Conservation (phyloP, 257 asterid species). For the Solanum chilense region DNA sequence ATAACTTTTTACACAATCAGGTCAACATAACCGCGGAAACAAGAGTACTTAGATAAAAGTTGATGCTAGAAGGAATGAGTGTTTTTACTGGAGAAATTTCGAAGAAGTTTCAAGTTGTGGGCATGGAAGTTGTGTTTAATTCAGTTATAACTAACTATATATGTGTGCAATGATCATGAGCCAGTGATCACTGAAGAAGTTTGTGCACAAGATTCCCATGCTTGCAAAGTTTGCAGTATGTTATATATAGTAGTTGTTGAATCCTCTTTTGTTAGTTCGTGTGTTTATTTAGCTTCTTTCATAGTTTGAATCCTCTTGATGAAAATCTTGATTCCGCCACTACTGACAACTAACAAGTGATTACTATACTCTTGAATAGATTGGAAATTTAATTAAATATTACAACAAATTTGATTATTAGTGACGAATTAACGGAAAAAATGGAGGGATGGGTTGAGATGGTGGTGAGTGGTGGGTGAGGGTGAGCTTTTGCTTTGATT, state of each 20-base stretch:
- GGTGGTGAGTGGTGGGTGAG: slow-evolving; percentile 30
- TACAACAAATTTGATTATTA: background rate
- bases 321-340: background rate
- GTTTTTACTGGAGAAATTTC: background rate
- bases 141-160: background rate
- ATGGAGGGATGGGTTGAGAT: slow-evolving; percentile 38
- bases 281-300: too few relatives aligned
- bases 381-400: too few relatives aligned
- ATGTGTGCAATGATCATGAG: background rate
- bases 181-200: background rate
- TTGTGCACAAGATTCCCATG: background rate
- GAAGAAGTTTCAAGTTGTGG: background rate
- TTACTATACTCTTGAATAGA: background rate
- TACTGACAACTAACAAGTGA: background rate
- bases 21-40: background rate
- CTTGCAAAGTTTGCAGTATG: background rate
- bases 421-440: background rate
- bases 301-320: too few relatives aligned
- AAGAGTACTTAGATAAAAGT: background rate
- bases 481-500: slow-evolving; percentile 34
- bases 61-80: background rate
- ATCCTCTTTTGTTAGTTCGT: too few relatives aligned
- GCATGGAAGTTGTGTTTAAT: background rate
- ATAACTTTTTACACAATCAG: background rate
- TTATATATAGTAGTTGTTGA: too few relatives aligned